phyloP scores from a whole-genome alignment of 495 filamentous ascomycete species.

The Annulohypoxylon moriforme region DNA sequence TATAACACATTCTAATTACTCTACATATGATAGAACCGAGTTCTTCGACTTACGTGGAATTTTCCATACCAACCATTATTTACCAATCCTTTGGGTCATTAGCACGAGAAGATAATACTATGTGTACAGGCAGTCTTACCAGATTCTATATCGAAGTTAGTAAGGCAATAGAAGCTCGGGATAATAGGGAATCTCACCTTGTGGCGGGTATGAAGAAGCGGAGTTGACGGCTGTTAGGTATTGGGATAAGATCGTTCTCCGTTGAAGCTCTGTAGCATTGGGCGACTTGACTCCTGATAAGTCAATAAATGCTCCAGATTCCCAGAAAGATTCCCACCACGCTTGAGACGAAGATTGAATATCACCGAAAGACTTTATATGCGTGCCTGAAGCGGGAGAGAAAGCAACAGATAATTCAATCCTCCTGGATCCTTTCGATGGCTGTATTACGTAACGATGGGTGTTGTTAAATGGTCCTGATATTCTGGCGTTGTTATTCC shows the following conservation, averaged over 20 bases:
- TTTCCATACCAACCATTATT: constrained; percentile 69
- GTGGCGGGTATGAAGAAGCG: constrained; percentile 52
- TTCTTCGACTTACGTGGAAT: constrained; percentile 51
- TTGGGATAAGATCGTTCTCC: constrained; percentile 62
- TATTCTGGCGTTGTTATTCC: constrained; percentile 53
- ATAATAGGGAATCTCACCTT: constrained; percentile 36
- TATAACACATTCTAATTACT: background rate
- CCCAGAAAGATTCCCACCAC: constrained; percentile 61
- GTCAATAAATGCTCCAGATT: constrained; percentile 60
- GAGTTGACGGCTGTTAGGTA: constrained; percentile 64
- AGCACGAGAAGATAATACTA: background rate
- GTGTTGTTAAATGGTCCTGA: constrained; percentile 47
- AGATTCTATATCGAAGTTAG: constrained; percentile 42
- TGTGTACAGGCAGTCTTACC: constrained; percentile 44
- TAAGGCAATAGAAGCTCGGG: background rate
- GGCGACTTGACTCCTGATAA: constrained; percentile 51
- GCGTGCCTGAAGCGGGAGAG: constrained; percentile 34
- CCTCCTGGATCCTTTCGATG: constrained; percentile 27
- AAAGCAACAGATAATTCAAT: constrained; percentile 51
- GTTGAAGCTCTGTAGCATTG: constrained; percentile 61
- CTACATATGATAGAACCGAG: background rate
- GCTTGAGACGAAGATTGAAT: constrained; percentile 24
- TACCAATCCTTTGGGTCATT: constrained; percentile 56
- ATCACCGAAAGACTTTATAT: constrained; percentile 10
- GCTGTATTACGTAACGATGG: constrained; percentile 59